These are phyloP conservation scores for Umbellularia californica DNA, from an alignment of 164 flowering plant species.

Conservation along the genomic window DNA sequence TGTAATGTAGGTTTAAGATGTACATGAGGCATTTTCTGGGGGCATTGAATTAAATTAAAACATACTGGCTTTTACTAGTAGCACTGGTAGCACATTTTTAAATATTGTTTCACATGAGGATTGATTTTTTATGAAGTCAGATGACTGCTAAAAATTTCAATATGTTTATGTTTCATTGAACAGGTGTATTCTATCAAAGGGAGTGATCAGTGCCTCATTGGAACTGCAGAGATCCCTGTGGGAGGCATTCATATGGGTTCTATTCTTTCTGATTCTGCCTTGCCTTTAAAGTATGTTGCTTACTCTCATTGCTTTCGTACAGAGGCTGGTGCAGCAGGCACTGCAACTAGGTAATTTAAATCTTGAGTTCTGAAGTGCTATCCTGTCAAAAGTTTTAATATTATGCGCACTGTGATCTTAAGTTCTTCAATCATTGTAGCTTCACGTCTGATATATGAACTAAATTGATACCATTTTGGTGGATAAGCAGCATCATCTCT, in stretches of 20 bases:
- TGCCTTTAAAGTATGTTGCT: conserved; percentile 91
- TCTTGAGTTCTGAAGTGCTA: not conserved
- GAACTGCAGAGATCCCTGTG: conserved; percentile 98
- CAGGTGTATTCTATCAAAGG: conserved; percentile 91
- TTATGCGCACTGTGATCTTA: too few species aligned
- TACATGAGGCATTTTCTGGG: too few species aligned
- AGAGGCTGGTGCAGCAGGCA: conserved; percentile 93
- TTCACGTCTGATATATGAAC: not conserved
- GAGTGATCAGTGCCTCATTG: conserved; percentile 93
- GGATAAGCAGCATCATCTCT: not conserved
- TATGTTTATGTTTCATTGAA: not conserved
- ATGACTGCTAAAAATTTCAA: too few species aligned
- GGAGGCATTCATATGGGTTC: conserved; percentile 98
- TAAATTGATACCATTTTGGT: not conserved
- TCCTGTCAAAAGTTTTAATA: too few species aligned
- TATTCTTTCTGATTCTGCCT: conserved; percentile 59
- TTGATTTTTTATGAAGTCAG: too few species aligned
- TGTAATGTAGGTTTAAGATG: too few species aligned
- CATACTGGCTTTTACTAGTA: too few species aligned
- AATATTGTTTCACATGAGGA: too few species aligned
- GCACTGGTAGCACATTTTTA: too few species aligned
- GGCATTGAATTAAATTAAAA: too few species aligned
- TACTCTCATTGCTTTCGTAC: conserved; percentile 91
- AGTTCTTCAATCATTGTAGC: not conserved
- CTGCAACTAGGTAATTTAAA: conserved; percentile 61